Base-by-base conservation (phyloP, 176 grass and related monocot genomes). In the Musa troglodytarum region DNA sequence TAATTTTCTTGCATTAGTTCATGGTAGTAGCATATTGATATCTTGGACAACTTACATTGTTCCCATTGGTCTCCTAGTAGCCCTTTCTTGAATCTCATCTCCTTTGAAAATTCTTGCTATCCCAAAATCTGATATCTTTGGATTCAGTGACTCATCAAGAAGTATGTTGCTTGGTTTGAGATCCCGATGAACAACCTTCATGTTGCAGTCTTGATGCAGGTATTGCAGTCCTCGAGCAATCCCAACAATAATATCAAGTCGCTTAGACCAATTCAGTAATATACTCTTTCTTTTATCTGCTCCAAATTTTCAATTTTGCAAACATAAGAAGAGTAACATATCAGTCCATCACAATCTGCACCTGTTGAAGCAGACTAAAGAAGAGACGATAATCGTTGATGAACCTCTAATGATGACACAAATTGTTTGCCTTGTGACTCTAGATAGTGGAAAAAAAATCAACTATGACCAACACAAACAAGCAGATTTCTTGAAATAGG, bases 81-180 rank as follows among this genome's bases (percentile, higher is more conserved):
- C 53, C 8, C 78, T 86, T 11, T 92, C 83, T 2, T 29, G 53
- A 10, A 50, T 51, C 16, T 83, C 75, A 12, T 61, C 57, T 61
- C 66, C 7, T 43, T 14, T 80, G 72, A 92, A 92, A 1, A 51
- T 25, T 78, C 67, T 77, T 3, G 86, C 82, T 7, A 81, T 92
- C 16, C 86, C 89, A 0, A 92, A 89, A 26, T 92, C 86, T 0
- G 86, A 92, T 68, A 92, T 88, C 78, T 92, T 92, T 15, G 89
- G 86, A 22, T 86, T 81, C 89, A 89, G 88, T 0, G 83, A 43
- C 22, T 0, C 10, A 34, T 88, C 81, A 28, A 92, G 84, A 52
- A 92, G 89, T 21, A 88, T 82, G 49, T 92, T 92, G 1, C 86
- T 86, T 0, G 84, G 85, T 71, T 92, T 92, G 1, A 92, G 57